These are phyloP conservation scores for Candida lessepsii DNA, from an alignment of 805 yeast genomes.

Conservation along the genomic window DNA sequence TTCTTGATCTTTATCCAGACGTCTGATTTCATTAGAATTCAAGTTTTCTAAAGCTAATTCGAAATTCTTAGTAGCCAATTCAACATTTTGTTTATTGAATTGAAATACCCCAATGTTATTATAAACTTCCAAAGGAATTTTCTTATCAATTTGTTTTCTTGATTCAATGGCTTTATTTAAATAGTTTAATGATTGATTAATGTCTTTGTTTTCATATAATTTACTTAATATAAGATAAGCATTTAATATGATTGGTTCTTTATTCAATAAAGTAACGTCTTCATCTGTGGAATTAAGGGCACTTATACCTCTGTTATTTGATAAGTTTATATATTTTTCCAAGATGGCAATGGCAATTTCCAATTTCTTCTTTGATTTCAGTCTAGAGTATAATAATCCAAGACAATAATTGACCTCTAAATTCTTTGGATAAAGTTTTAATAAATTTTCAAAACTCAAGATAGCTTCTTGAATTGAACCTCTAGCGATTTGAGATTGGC, in stretches of 20 bases:
- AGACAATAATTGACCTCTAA: constrained; percentile 73
- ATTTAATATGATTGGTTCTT: constrained; percentile 59
- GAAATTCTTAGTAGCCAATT: constrained; percentile 57
- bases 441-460: constrained; percentile 74
- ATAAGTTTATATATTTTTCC: constrained; percentile 67
- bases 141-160: constrained; percentile 40
- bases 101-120: constrained; percentile 86
- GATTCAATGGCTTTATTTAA: constrained; percentile 61
- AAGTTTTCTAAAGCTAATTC: constrained; percentile 45
- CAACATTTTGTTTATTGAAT: constrained; percentile 60
- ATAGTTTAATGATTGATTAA: constrained; percentile 64
- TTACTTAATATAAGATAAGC: constrained; percentile 70
- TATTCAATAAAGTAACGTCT: constrained; percentile 22
- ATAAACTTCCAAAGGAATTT: constrained; percentile 56
- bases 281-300: constrained; percentile 16
- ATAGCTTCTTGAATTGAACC: constrained; percentile 79
- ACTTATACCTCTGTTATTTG: constrained; percentile 46
- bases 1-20: constrained; percentile 43
- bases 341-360: constrained; percentile 59
- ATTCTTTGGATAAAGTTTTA: constrained; percentile 63
- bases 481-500: constrained; percentile 77
- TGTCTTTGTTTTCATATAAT: constrained; percentile 65
- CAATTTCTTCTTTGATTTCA: constrained; percentile 38
- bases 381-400: constrained; percentile 70
- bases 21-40: constrained; percentile 13